A percentile compares a stretch with the other conserved stretches of the same genome.
Evolutionary conservation across 106 monocot genomes (phyloP).

Genomic region (Acorus gramineus): DNA sequence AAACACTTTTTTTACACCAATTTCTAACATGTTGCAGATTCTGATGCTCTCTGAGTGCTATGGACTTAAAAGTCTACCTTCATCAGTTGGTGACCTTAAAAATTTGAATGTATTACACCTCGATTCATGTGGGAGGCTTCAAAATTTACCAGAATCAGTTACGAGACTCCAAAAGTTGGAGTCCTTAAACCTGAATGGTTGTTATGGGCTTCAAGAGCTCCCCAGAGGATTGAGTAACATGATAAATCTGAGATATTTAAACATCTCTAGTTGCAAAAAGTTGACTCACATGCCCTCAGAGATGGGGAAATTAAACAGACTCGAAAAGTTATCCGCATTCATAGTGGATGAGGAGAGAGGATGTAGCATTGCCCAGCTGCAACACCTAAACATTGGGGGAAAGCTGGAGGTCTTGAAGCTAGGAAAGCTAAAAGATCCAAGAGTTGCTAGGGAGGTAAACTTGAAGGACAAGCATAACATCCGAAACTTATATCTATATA

Average conservation of each 20-base stretch:
- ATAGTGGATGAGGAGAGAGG: not conserved
- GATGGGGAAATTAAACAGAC: not conserved
- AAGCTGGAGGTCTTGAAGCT: not conserved
- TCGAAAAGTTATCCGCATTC: conserved; percentile 2
- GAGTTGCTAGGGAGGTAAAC: not conserved
- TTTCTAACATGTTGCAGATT: no score
- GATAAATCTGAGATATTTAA: not conserved
- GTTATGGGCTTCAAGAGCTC: not conserved
- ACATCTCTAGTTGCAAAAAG: no score
- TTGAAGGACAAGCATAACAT: not conserved
- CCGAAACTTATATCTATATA: not conserved
- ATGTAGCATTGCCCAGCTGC: not conserved
- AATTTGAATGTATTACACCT: no score
- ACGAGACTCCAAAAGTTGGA: not conserved
- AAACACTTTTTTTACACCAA: no score
- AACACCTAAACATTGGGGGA: not conserved
- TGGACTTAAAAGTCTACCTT: no score
- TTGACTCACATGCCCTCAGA: not conserved
- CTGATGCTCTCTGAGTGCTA: no score
- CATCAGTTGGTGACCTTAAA: no score
- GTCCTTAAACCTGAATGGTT: not conserved
- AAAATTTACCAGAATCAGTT: not conserved
- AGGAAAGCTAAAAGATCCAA: not conserved
- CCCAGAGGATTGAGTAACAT: not conserved
- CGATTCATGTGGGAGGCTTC: not conserved